These are phyloP conservation scores for Saccharomycopsis schoenii DNA, from an alignment of 805 yeast genomes.

Conservation along the genomic window DNA sequence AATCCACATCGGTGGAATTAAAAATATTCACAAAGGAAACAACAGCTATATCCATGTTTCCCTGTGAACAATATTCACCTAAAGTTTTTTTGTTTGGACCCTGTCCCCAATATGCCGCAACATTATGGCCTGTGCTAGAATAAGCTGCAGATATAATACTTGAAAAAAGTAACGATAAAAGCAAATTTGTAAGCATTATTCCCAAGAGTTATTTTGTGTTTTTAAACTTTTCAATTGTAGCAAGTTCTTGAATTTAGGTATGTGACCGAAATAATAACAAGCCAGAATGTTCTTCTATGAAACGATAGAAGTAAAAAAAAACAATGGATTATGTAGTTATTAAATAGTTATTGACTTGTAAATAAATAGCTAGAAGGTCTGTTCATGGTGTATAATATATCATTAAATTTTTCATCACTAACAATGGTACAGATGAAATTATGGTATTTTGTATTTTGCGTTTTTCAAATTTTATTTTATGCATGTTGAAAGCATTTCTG, in stretches of 20 bases:
- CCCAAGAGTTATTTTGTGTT: neutral
- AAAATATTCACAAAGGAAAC: conserved; percentile 26
- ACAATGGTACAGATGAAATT: too few relatives aligned
- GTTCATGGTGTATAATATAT: too few relatives aligned
- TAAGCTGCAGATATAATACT: conserved; percentile 4
- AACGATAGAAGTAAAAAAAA: neutral
- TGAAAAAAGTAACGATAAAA: neutral
- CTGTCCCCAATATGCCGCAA: conserved; percentile 76
- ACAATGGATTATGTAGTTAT: neutral
- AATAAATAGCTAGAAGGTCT: too few relatives aligned
- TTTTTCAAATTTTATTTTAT: neutral
- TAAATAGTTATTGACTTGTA: neutral
- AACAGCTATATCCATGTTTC: conserved; percentile 26
- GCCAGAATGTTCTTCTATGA: neutral
- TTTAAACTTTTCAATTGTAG: neutral
- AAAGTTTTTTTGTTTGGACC: conserved; percentile 28
- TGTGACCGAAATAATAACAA: neutral
- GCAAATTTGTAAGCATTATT: neutral
- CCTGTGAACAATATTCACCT: conserved; percentile 13
- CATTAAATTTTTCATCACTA: too few relatives aligned
- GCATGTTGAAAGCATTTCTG: neutral
- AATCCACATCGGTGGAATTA: conserved; percentile 18
- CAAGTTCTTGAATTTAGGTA: neutral
- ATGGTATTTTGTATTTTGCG: neutral
- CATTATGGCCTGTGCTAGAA: conserved; percentile 26